Base-by-base conservation (phyloP, 2,329 filamentous ascomycete genomes). In the Fusarium decemcellulare region DNA sequence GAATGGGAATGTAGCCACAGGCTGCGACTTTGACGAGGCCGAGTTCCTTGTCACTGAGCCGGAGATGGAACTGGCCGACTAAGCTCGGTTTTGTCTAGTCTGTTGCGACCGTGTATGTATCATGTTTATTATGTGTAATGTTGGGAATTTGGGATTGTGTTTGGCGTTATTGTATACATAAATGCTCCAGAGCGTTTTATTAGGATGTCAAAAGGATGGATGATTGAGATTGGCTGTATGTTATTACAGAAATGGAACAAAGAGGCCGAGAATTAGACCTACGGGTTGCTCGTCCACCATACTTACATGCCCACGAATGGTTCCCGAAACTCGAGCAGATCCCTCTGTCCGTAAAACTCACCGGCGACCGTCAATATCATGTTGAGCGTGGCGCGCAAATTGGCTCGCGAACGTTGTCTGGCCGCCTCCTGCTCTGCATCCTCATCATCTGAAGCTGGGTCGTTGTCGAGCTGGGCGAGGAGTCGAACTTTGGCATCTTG, bases 331-430 rank as follows among this genome's bases (percentile, higher is more conserved):
- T 92, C 90, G 51, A 98, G 86, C 67, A 98, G 81, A 79, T 98
- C 95, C 69, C 91, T 87, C 81, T 98, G 95, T 2, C 95, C 94
- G 80, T 95, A 98, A 70, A 93, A 90, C 80, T 97, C 94, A 73
- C 94, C 95, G 50, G 92, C 91, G 37, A 98, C 87, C 0, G 93
- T 96, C 71, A 98, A 84, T 56, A 98, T 93, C 93, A 97, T 97
- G 80, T 97, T 95, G 36, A 98, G 84, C 42, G 94, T 94, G n/a
- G 90, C 91, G 30, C 88, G 85, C 82, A 85, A 85, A 76, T 86
- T 88, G 73, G 83, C 79, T 40, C 80, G 81, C 40, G 77, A 77
- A n/a, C 83, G 77, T 37, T 74, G 69, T 61, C 71, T 72, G 5
- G 75, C 72, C 4, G 67, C 70, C 52, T 79, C 74, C 46, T 72